Percentiles rank a stretch among this genome's conserved stretches.
Evolutionary conservation across 495 filamentous ascomycete genomes (phyloP).

Genomic region (Pyronema omphalodes): DNA sequence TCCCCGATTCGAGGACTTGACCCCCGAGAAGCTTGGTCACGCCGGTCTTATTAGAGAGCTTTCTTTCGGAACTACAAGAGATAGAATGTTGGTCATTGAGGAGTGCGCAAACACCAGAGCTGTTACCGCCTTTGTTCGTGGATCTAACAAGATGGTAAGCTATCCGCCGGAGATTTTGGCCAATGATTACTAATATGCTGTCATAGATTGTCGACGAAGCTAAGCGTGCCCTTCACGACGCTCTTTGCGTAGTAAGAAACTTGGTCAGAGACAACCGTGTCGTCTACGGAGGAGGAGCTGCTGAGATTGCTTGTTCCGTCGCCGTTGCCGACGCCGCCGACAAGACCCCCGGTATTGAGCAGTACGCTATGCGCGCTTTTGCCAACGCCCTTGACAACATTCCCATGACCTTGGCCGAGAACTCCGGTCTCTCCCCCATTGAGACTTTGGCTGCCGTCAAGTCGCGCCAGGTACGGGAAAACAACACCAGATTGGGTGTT

Average conservation of each 20-base stretch:
- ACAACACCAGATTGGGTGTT: slow-evolving; percentile 68
- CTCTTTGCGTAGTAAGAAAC: slow-evolving; percentile 93
- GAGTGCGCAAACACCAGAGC: slow-evolving; percentile 96
- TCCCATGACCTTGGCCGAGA: slow-evolving; percentile 93
- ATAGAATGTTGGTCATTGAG: slow-evolving; percentile 99
- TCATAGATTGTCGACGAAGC: slow-evolving; percentile 91
- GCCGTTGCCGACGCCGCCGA: slow-evolving; percentile 90
- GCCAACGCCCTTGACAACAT: slow-evolving; percentile 85
- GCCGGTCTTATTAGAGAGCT: slow-evolving; percentile 87
- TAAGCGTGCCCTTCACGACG: slow-evolving; percentile 91
- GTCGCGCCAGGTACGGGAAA: slow-evolving; percentile 82
- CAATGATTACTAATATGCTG: not conserved
- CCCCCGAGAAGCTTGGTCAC: slow-evolving; percentile 68
- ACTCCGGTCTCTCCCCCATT: slow-evolving; percentile 88
- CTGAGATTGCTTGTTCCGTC: slow-evolving; percentile 92
- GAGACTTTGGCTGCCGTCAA: slow-evolving; percentile 89
- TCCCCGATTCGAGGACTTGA: slow-evolving; percentile 89
- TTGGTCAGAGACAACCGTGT: slow-evolving; percentile 90
- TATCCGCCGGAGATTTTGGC: not conserved
- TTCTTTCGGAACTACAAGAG: slow-evolving; percentile 88
- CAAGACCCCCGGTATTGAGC: slow-evolving; percentile 88
- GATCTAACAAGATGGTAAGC: slow-evolving; percentile 96
- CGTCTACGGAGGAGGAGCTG: slow-evolving; percentile 95
- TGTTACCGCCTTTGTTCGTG: slow-evolving; percentile 86
- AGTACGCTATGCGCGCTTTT: slow-evolving; percentile 97